Conservation (phyloP, 257 asterid genomes). For the Cynanchum wilfordii region DNA sequence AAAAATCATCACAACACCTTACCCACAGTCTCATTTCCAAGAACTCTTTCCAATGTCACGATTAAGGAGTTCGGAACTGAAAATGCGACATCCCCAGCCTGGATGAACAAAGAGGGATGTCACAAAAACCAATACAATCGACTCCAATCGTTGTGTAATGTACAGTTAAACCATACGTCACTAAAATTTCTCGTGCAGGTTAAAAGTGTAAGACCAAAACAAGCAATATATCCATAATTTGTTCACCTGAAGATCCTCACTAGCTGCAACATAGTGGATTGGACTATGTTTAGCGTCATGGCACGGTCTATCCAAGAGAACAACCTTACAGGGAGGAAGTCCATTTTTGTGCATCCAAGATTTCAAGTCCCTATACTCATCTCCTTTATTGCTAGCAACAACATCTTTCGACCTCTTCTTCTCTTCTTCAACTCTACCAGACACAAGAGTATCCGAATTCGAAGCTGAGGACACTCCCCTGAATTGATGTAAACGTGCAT, state of each 20-base stretch:
- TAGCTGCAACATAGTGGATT: constrained; percentile 90
- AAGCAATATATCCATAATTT: constrained; percentile 5
- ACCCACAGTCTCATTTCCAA: constrained; percentile 90
- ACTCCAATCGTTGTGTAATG: not conserved
- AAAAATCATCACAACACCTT: constrained; percentile 25
- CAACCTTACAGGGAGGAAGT: constrained; percentile 78
- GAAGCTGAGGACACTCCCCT: constrained; percentile 43
- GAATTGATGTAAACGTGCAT: constrained; percentile 20
- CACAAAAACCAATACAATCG: not conserved
- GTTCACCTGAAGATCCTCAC: constrained; percentile 77
- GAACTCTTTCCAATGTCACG: constrained; percentile 92
- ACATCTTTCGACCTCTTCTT: constrained; percentile 37
- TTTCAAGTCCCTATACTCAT: constrained; percentile 55
- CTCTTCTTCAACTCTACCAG: constrained; percentile 22
- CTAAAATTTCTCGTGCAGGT: no score
- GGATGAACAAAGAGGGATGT: not conserved
- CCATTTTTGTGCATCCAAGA: constrained; percentile 92
- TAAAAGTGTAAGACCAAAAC: not conserved
- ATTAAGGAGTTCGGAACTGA: constrained; percentile 82
- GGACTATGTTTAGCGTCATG: constrained; percentile 51
- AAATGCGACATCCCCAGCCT: constrained; percentile 87
- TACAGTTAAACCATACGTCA: not conserved
- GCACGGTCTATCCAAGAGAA: constrained; percentile 73
- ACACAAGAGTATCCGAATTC: constrained; percentile 53
- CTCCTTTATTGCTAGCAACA: constrained; percentile 34